Percentiles rank a stretch among this genome's conserved stretches.
Conservation (phyloP, 1,284 basidiomycete genomes). For the Phlebopus sp. region DNA sequence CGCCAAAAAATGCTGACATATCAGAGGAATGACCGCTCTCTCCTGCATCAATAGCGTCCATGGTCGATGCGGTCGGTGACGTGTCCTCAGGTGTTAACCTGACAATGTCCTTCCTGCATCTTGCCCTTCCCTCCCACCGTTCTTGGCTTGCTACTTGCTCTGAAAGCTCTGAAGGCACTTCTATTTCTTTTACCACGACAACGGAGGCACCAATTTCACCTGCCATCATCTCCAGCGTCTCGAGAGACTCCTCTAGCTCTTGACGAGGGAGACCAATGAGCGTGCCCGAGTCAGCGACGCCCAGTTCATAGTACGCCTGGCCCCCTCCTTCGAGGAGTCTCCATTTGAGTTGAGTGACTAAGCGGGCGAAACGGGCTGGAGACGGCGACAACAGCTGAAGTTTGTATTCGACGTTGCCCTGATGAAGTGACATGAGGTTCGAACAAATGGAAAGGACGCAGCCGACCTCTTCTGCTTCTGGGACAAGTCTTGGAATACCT, state of each 20-base stretch:
- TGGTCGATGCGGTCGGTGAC: conserved; percentile 26
- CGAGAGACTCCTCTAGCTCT: conserved; percentile 78
- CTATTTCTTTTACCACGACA: conserved; percentile 83
- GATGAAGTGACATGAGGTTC: conserved; percentile 8
- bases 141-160: conserved; percentile 32
- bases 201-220: conserved; percentile 88
- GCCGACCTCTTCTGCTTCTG: conserved; percentile 65
- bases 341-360: conserved; percentile 95
- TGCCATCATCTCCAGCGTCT: conserved; percentile 89
- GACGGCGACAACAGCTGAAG: conserved; percentile 74
- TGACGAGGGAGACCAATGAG: conserved; percentile 75
- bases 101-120: conserved; percentile 19
- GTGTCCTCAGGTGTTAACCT: conserved; percentile 17
- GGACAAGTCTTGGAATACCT: conserved; percentile 56
- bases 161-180: conserved; percentile 57
- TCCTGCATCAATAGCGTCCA: conserved; percentile 35
- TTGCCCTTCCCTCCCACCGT: conserved; percentile 27
- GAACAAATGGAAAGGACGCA: neutral
- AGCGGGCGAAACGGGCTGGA: conserved; percentile 67
- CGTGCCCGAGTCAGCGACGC: conserved; percentile 82
- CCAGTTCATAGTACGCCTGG: conserved; percentile 90
- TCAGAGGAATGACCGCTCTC: conserved; percentile 27
- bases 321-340: conserved; percentile 88
- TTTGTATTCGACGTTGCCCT: conserved; percentile 86
- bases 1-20: conserved; percentile 2